Evolutionary conservation across 2,329 filamentous ascomycete species (phyloP), one percentile per base, ranked within the genome.

Genomic region (Thermothelomyces thermophilus): DNA sequence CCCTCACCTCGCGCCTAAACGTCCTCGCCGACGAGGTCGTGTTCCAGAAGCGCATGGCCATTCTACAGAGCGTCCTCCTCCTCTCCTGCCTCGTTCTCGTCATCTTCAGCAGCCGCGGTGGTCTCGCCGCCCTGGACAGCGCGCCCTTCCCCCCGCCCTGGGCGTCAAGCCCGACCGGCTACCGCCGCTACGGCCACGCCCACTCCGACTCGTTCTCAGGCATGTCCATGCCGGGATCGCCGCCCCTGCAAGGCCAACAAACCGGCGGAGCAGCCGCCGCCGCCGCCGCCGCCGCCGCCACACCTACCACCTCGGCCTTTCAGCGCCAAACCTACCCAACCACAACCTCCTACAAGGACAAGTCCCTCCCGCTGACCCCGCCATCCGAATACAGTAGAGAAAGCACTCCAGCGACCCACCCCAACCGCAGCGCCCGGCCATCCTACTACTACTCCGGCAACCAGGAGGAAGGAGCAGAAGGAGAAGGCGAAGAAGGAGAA

Each of bases 21-120:
- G 76, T 97, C 28, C 77, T 98, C 10, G 91, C 91, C n/a, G 91
- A 97, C 62, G 93, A 98, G 67, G 80, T 97, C 20, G 79, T 84
- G 31, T 86, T 86, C 58, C 83, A 86, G 68, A 96, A 96, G 69
- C 80, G 91, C 53, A 94, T 97, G 82, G 87, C 87, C 4, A 93
- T 97, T 51, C 80, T 95, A 30, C 93, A 97, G 66, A 90, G 87
- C 40, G 80, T 94, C 5, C 76, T 98, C 8, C 78, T 97, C 5
- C 78, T 97, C 0, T 82, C 91, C 40, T 95, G 90, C 60, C 79
- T 98, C 9, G 83, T 87, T 0, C 76, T 98, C 1, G 87, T 96
- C 19, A 83, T 97, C 33, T 96, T 97, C 64, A 82, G 79, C 64
- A 82, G 79, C 11, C 70, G 79, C 20, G 73, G 76, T 14, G 68